phyloP scores from a whole-genome alignment of 495 filamentous ascomycete genomes.

The Sporormia fimetaria region DNA sequence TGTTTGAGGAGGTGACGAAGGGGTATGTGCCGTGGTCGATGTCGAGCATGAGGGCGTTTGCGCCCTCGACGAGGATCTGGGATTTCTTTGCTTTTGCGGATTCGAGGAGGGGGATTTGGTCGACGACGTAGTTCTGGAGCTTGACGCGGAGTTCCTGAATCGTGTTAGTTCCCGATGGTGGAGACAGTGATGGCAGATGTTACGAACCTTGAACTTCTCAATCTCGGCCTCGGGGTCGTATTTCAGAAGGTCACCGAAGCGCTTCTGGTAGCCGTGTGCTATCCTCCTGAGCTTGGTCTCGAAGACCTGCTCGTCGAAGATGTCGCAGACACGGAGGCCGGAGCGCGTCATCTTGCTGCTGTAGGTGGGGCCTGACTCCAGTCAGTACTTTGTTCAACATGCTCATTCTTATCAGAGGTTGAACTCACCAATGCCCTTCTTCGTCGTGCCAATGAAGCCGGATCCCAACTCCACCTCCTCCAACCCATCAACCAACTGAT shows the following conservation, averaged over 20 bases:
- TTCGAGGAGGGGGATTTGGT: conserved; percentile 50
- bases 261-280: conserved; percentile 53
- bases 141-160: conserved; percentile 53
- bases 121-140: conserved; percentile 58
- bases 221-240: conserved; percentile 81
- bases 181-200: too few relatives aligned
- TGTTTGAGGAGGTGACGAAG: conserved; percentile 60
- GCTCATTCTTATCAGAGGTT: background rate
- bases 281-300: conserved; percentile 61
- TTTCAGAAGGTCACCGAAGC: conserved; percentile 59
- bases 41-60: conserved; percentile 78
- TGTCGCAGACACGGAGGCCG: conserved; percentile 63
- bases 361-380: conserved; percentile 48
- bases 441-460: conserved; percentile 40
- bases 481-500: conserved; percentile 69
- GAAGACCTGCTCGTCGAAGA: conserved; percentile 62
- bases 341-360: conserved; percentile 66
- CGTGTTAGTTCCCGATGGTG: too few relatives aligned
- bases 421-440: conserved; percentile 52
- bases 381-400: conserved; percentile 5
- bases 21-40: conserved; percentile 59
- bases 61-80: conserved; percentile 71
- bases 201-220: conserved; percentile 43
- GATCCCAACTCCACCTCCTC: conserved; percentile 63
- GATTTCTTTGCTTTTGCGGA: conserved; percentile 46